These are phyloP conservation scores for Parastagonospora nodorum DNA, from an alignment of 2,329 filamentous ascomycete species.

Conservation along the genomic window DNA sequence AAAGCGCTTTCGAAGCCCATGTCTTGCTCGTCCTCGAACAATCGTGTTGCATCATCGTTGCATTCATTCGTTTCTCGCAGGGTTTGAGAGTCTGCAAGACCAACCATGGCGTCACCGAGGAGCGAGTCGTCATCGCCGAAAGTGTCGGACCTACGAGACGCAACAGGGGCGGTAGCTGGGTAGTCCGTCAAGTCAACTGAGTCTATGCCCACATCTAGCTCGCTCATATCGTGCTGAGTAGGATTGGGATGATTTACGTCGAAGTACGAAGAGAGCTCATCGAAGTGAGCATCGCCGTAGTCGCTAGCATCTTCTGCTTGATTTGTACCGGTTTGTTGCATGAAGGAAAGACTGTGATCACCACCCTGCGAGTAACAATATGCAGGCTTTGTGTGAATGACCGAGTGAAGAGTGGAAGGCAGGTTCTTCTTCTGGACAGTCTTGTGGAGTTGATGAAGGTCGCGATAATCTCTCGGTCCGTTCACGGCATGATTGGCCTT, in stretches of 20 bases:
- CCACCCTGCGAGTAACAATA: conserved; percentile 33
- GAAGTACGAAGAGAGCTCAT: conserved; percentile 14
- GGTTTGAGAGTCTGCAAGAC: conserved; percentile 37
- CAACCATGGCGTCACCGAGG: conserved; percentile 38
- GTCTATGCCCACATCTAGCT: not conserved
- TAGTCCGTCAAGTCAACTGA: not conserved
- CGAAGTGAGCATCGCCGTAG: conserved; percentile 31
- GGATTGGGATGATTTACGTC: not conserved
- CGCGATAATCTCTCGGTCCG: conserved; percentile 24
- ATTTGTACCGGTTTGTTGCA: conserved; percentile 2
- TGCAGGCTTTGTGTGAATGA: conserved; percentile 34
- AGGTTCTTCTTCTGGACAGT: conserved; percentile 25
- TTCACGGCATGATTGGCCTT: conserved; percentile 19
- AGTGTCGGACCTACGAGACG: conserved; percentile 19
- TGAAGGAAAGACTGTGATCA: conserved; percentile 28
- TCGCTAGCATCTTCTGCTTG: conserved; percentile 26
- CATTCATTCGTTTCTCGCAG: conserved; percentile 9
- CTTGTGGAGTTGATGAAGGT: conserved; percentile 33
- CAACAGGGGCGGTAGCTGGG: not conserved
- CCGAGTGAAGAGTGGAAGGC: conserved; percentile 23
- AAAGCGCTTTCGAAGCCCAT: conserved; percentile 6
- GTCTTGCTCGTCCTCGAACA: not conserved
- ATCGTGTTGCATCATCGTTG: not conserved
- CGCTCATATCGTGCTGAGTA: not conserved
- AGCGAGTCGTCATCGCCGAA: conserved; percentile 40